These are phyloP conservation scores for Peterozyma xylosa DNA, from an alignment of 805 yeast genomes.

Conservation along the genomic window DNA sequence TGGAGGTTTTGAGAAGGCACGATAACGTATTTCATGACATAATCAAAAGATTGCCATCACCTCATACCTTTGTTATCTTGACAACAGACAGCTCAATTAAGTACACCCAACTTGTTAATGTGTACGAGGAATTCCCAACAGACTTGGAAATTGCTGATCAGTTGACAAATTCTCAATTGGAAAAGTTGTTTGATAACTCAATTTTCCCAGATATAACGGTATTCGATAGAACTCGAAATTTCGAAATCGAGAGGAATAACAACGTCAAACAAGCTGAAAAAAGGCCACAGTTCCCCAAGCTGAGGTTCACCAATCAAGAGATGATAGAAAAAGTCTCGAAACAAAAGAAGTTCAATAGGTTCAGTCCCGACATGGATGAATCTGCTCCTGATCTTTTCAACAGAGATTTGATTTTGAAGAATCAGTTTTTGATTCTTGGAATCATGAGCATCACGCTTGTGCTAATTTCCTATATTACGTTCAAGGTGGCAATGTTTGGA, in stretches of 20 bases:
- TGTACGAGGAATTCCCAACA: constrained; percentile 21
- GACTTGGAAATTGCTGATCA: constrained; percentile 17
- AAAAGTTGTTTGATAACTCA: constrained; percentile 22
- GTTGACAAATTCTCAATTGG: constrained; percentile 22
- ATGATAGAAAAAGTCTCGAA: constrained; percentile 11
- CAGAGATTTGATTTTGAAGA: constrained; percentile 38
- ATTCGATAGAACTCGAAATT: constrained; percentile 37
- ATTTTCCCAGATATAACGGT: constrained; percentile 51
- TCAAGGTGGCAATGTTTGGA: neutral
- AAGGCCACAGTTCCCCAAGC: constrained; percentile 20
- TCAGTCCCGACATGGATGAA: constrained; percentile 20
- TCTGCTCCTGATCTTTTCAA: constrained; percentile 32
- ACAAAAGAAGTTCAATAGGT: constrained; percentile 16
- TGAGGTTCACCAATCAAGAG: constrained; percentile 22
- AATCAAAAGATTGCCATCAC: constrained; percentile 67
- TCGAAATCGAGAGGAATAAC: constrained; percentile 50
- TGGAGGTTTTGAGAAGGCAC: constrained; percentile 12
- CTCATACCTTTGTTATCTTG: constrained; percentile 54
- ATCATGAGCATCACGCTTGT: constrained; percentile 19
- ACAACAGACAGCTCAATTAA: constrained; percentile 31
- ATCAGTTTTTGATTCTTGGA: constrained; percentile 38
- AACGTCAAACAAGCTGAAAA: constrained; percentile 22
- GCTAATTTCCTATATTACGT: constrained; percentile 1
- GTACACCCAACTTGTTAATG: constrained; percentile 13
- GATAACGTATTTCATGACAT: constrained; percentile 40